These are phyloP conservation scores for Gymnopilus junonius DNA, from an alignment of 768 basidiomycete species.

Conservation along the genomic window DNA sequence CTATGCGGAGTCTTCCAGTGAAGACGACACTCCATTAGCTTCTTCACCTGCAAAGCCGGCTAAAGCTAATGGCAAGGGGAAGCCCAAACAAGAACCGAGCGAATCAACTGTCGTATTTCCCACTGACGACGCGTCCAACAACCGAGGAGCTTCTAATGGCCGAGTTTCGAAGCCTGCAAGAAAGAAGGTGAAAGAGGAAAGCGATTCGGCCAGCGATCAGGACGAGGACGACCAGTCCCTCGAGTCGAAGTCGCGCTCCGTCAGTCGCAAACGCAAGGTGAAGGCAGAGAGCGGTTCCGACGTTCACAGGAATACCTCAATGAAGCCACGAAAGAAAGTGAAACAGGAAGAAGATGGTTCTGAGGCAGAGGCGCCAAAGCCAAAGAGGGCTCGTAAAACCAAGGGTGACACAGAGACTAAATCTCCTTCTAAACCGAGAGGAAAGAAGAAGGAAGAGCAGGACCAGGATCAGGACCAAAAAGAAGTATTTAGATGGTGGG, in stretches of 20 bases:
- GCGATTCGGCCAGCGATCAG: conserved; percentile 32
- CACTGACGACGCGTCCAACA: conserved; percentile 50
- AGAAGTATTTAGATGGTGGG: conserved; percentile 88
- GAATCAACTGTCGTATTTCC: conserved; percentile 42
- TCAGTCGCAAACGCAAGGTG: conserved; percentile 46
- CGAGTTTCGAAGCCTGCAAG: conserved; percentile 57
- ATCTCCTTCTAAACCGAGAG: conserved; percentile 44
- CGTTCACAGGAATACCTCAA: conserved; percentile 51
- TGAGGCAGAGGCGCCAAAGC: conserved; percentile 46
- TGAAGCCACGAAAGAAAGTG: conserved; percentile 56
- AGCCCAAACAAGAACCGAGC: conserved; percentile 35
- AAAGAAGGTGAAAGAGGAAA: conserved; percentile 68
- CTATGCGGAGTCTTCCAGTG: conserved; percentile 63
- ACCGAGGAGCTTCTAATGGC: conserved; percentile 49
- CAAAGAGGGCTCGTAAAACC: conserved; percentile 44
- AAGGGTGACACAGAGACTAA: conserved; percentile 42
- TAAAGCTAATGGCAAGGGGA: conserved; percentile 44
- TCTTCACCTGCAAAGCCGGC: conserved; percentile 66
- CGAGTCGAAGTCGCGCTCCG: conserved; percentile 39
- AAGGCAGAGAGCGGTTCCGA: conserved; percentile 58
- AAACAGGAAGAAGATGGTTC: conserved; percentile 55
- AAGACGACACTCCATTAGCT: conserved; percentile 74
- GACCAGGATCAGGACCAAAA: conserved; percentile 77
- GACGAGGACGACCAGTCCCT: conserved; percentile 43
- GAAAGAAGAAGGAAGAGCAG: conserved; percentile 58